Percentiles rank a stretch among this genome's conserved stretches.
phyloP scores from a whole-genome alignment of 1,284 basidiomycete genomes.

The Takashimella tepidaria region DNA sequence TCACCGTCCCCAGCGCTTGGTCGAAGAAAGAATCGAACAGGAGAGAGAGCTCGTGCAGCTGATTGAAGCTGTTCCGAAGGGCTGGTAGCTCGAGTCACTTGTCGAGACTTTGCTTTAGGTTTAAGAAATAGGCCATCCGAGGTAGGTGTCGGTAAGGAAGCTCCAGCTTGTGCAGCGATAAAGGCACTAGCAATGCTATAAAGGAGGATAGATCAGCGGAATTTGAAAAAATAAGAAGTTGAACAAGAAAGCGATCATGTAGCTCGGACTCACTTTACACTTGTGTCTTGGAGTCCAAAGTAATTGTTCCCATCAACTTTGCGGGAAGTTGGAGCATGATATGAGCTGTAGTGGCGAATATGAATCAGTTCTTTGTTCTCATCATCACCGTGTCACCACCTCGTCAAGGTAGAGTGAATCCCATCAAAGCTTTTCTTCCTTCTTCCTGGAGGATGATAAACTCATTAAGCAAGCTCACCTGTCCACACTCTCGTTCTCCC shows the following conservation, averaged over 20 bases:
- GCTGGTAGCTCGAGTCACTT: constrained; percentile 18
- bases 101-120: constrained; percentile 1
- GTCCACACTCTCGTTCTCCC: constrained; percentile 27
- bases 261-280: constrained; percentile 32
- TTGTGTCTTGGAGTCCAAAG: constrained; percentile 29
- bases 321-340: constrained; percentile 21
- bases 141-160: constrained; percentile 9
- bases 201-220: background rate
- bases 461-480: constrained; percentile 17
- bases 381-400: background rate
- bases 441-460: background rate
- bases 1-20: constrained; percentile 22
- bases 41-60: constrained; percentile 30
- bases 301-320: constrained; percentile 7
- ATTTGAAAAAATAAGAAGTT: background rate
- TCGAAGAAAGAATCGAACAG: constrained; percentile 34
- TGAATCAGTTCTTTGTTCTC: background rate
- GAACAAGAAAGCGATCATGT: background rate
- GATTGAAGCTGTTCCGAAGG: constrained; percentile 27
- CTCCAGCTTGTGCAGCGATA: constrained; percentile 28
- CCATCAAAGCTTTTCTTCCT: background rate
- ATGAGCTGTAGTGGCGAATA: constrained; percentile 7
- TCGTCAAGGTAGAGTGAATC: background rate
- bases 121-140: constrained; percentile 4
- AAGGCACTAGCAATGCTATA: constrained; percentile 33